Conservation (phyloP, 139 green algal genomes). For the Haematococcus lacustris region DNA sequence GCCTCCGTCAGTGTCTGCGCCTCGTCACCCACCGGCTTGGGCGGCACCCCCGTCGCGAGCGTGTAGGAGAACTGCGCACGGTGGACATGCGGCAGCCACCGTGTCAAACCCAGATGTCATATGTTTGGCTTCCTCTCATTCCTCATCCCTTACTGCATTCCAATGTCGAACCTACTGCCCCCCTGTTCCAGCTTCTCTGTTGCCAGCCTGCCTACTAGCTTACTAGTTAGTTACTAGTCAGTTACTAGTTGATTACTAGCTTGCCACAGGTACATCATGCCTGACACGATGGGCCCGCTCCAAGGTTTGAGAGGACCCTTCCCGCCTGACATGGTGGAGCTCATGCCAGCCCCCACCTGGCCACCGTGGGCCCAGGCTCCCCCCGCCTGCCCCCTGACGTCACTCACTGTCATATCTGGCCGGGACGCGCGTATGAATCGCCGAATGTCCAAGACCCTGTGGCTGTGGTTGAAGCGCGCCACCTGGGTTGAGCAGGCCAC, state of each 20-base stretch:
- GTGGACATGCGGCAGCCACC: background rate
- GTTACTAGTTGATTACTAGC: background rate
- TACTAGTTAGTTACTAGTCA: background rate
- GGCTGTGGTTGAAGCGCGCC: slow-evolving; percentile 75
- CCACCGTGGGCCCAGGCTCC: background rate
- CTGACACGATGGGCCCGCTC: background rate
- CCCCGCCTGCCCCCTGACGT: background rate
- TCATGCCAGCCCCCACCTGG: background rate
- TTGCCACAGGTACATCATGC: no score
- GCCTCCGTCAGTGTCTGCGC: slow-evolving; percentile 67
- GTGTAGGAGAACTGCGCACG: slow-evolving; percentile 30
- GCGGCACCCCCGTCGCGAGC: slow-evolving; percentile 69
- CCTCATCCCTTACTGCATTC: no score
- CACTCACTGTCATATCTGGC: slow-evolving; percentile 40
- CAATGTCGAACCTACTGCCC: no score
- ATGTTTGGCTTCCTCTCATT: no score
- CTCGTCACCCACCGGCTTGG: no score
- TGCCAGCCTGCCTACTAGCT: background rate
- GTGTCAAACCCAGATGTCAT: background rate
- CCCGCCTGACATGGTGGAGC: background rate
- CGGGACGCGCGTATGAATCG: slow-evolving; percentile 68
- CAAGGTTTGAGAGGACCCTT: background rate
- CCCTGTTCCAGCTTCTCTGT: no score
- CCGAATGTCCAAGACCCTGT: slow-evolving; percentile 76
- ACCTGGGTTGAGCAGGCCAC: slow-evolving; percentile 16